Conservation (phyloP, 2,329 filamentous ascomycete species). For the Plectosphaerella cucumerina region DNA sequence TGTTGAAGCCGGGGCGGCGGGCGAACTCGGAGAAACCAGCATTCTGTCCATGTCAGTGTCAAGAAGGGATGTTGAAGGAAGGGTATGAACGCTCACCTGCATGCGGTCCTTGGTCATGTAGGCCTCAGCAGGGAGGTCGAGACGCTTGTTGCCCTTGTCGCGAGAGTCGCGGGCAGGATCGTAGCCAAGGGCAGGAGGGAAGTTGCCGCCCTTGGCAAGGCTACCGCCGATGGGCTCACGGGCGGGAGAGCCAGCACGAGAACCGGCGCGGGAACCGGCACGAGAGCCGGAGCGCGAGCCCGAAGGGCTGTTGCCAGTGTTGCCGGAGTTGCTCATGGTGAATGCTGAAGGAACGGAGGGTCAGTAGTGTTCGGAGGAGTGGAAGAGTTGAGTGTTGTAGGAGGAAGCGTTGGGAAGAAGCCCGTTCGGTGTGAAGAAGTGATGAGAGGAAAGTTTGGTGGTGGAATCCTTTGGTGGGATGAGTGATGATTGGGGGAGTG, state of each 20-base stretch:
- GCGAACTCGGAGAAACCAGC: slow-evolving; percentile 27
- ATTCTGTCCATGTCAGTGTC: slow-evolving; percentile 17
- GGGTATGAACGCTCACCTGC: slow-evolving; percentile 22
- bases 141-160: slow-evolving; percentile 37
- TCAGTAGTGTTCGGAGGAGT: not conserved
- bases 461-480: not conserved
- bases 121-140: slow-evolving; percentile 57
- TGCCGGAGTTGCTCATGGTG: not conserved
- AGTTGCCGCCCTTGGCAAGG: slow-evolving; percentile 1
- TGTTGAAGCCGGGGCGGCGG: slow-evolving; percentile 53
- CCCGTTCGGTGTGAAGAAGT: not conserved
- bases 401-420: not conserved
- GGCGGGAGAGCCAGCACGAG: not conserved
- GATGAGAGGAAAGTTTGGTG: too few relatives aligned
- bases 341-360: not conserved
- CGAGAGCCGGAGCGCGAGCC: not conserved
- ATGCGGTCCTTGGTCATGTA: slow-evolving; percentile 27
- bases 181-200: slow-evolving; percentile 27
- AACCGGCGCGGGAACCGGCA: not conserved
- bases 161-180: slow-evolving; percentile 36
- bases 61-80: not conserved
- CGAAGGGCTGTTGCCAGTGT: not conserved
- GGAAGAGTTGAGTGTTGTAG: not conserved
- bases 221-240: not conserved
- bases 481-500: not conserved